Evolutionary conservation across 2,329 filamentous ascomycete genomes (phyloP).

Genomic region (Ophiostoma angusticollis): DNA sequence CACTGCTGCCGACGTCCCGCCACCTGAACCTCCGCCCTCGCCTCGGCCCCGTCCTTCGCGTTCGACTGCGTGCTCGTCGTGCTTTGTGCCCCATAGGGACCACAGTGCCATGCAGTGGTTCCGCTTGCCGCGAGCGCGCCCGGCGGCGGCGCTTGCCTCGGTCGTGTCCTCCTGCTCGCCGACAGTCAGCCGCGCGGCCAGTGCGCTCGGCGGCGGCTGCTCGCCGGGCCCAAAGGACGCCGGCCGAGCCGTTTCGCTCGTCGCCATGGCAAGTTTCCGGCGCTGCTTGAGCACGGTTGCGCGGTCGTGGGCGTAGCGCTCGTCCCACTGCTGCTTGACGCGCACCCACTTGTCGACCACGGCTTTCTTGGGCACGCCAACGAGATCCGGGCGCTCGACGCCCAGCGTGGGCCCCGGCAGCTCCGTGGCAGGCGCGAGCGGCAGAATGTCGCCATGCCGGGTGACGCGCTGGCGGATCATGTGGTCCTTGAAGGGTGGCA

Average conservation of each 20-base stretch:
- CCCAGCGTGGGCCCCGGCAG: slow-evolving; percentile 53
- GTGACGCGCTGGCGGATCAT: slow-evolving; percentile 90
- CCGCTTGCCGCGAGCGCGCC: slow-evolving; percentile 36
- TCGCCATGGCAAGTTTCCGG: too few relatives aligned
- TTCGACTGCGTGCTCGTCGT: slow-evolving; percentile 63
- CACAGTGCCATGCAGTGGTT: slow-evolving; percentile 71
- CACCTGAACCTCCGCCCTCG: too few relatives aligned
- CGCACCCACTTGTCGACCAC: slow-evolving; percentile 76
- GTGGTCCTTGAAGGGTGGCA: slow-evolving; percentile 66
- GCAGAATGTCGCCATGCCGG: slow-evolving; percentile 59
- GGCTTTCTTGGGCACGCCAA: slow-evolving; percentile 68
- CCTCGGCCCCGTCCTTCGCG: slow-evolving; percentile 31
- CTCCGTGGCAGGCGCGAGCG: slow-evolving; percentile 50
- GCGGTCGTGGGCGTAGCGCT: slow-evolving; percentile 55
- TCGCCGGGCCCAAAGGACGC: slow-evolving; percentile 58
- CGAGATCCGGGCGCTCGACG: slow-evolving; percentile 41
- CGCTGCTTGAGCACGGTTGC: slow-evolving; percentile 60
- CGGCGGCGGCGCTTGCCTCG: too few relatives aligned
- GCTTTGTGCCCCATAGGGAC: slow-evolving; percentile 78
- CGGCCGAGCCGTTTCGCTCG: slow-evolving; percentile 57
- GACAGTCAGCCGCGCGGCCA: slow-evolving; percentile 55
- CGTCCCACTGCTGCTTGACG: slow-evolving; percentile 61
- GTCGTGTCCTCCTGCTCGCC: slow-evolving; percentile 31
- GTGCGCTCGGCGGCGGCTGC: slow-evolving; percentile 66
- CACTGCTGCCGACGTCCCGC: too few relatives aligned